Evolutionary conservation across 441 rosid genomes (phyloP), one percentile per base, ranked within the genome.

Genomic region (Erodium chrysanthum): DNA sequence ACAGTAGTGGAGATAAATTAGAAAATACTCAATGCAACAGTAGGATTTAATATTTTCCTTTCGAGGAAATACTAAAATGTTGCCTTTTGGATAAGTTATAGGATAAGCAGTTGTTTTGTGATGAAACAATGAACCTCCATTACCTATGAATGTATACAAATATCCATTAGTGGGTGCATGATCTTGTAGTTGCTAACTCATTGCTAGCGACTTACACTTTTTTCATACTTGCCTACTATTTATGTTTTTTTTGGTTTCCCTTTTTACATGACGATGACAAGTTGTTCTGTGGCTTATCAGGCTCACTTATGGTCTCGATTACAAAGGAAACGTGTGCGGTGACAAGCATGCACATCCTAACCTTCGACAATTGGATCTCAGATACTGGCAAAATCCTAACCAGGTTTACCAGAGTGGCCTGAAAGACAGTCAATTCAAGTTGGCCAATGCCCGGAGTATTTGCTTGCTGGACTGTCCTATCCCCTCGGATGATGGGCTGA

Each of bases 281-380:
- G 50, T 56, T 74, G 4, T 64, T 62, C 27, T 71, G 65, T 80
- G 78, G 66, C 48, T 64, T 81, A 62, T 68, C 77, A 91, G 97
- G 86, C 97, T 94, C 71, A 89, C 85, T 18, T 85, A 88, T 70
- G 96, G 97, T 71, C 80, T 94, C 79, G 98, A 94, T 82, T 94
- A 94, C 76, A 86, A 91, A 83, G 98, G 98, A 73, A 91, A 94
- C 68, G 84, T 94, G 58, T 94, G 97, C 68, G 96, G 98, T 66
- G 91, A 91, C 84, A 85, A 73, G 78, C 84, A 89, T 66, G 89
- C 84, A 4, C 79, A 86, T 76, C 94, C 90, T 68, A 79, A 74
- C 78, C 96, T 94, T 74, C 87, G 71, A 67, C 75, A 89, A 73
- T 81, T 94, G 75, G 89, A 94, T 71, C 91, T 94, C 74, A 85